Evolutionary conservation across 2,329 filamentous ascomycete species (phyloP), one percentile per base, ranked within the genome.

Genomic region (Cladophialophora carrionii): DNA sequence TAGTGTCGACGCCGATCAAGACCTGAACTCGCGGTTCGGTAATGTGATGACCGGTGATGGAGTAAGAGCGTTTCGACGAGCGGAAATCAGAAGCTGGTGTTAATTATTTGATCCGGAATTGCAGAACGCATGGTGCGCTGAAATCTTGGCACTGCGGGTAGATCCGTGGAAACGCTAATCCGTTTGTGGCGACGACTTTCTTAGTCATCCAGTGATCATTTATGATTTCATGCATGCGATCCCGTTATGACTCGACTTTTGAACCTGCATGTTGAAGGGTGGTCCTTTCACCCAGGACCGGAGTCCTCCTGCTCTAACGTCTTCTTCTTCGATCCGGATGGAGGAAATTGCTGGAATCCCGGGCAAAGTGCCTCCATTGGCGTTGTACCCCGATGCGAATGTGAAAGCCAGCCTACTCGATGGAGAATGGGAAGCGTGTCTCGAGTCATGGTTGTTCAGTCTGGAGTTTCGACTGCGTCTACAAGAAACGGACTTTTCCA

Each of bases 11-110:
- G 77, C 80, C 87, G 88, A 86, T 91, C 89, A 91, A 85, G 90
- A 92, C 90, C 90, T 89, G 88, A 90, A 89, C 87, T 83, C 79
- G 74, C 77, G 85, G 88, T 87, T 83, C 89, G 88, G 89, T 88
- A 90, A 91, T 84, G 89, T 91, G 89, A 91, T 90, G 88, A 90
- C 84, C 85, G 84, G 76, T 74, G 14, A 29, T 73, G 20, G 68
- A 52, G 64, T 24, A 58, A 64, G 56, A 46, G 17, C 22, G 26
- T n/a, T 17, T 43, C 37, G 37, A 43, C 37, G 37, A n/a, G 37
- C 5, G 37, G 37, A 43, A 20, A n/a, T 43, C 37, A 43, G 37
- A 43, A n/a, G 37, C 14, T 17, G 37, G 37, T 43, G 37, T 43
- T 43, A n/a, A n/a, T n/a, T n/a, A n/a, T n/a, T n/a, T n/a, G n/a